Evolutionary conservation across 805 yeast genomes (phyloP), one percentile per base, ranked within the genome.

Genomic region (Cyberlindnera petersonii): DNA sequence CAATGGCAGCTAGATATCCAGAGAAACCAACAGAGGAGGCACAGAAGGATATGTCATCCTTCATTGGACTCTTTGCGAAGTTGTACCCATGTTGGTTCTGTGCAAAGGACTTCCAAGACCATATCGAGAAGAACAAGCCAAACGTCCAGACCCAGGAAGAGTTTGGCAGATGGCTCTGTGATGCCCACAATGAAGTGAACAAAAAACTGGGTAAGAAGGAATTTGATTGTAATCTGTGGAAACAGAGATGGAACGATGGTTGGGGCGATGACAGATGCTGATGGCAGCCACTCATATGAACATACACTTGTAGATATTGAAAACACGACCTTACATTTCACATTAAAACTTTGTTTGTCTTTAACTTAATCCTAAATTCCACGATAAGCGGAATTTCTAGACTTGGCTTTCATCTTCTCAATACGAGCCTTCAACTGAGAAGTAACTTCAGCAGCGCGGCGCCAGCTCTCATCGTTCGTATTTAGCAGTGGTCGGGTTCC

Each of bases 11-110:
- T 0, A 75, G 75, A 14, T 93, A 87, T 55, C 97, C 98, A 0
- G 79, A 71, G 27, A 61, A 52, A 0, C 94, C 98, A 2, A 55
- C 74, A 5, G 53, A 52, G 17, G 63, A 64, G 19, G 78, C 88
- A 50, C 89, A 89, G 61, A 49, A 59, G 5, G 95, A 87, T 45
- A 75, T 91, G 79, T 66, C 63, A 33, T 73, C 75, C 34, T 89
- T 93, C 49, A 57, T 93, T 35, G 64, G 64, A 4, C 64, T 85
- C 3, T 86, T 93, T 54, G 78, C 93, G 4, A 76, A 77, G 44
- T 68, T 91, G 23, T 93, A 91, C 56, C 98, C 98, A 3, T 91
- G 98, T 61, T 82, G 89, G 84, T 79, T 77, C 66, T 91, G 98
- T 65, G 96, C 95, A 0, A 74, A 74, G 24, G 98, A 91, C 57